These are phyloP conservation scores for Cladosporium oxysporum DNA, from an alignment of 2,329 filamentous ascomycete genomes.

Conservation along the genomic window DNA sequence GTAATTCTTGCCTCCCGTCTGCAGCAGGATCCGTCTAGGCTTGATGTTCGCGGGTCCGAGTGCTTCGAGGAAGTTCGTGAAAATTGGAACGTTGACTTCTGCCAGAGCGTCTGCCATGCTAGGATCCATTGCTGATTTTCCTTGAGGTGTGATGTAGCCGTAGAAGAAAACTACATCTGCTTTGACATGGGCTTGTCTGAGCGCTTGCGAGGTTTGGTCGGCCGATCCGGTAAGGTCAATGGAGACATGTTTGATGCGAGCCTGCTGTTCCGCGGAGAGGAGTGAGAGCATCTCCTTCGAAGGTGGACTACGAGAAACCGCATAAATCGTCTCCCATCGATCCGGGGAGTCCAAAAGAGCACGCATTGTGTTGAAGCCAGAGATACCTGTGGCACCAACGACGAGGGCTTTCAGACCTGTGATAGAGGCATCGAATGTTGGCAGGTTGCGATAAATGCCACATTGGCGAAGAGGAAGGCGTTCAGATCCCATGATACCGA, in stretches of 20 bases:
- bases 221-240: constrained; percentile 37
- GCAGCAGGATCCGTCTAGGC: constrained; percentile 50
- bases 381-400: constrained; percentile 55
- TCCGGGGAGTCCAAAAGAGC: constrained; percentile 46
- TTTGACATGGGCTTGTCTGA: constrained; percentile 36
- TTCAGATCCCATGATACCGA: constrained; percentile 12
- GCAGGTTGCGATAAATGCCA: constrained; percentile 52
- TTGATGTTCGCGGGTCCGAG: constrained; percentile 43
- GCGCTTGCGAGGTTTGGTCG: constrained; percentile 35
- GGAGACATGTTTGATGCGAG: constrained; percentile 26
- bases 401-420: constrained; percentile 52
- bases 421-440: constrained; percentile 42
- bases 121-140: constrained; percentile 37
- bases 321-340: constrained; percentile 54
- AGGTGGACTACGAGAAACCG: constrained; percentile 49
- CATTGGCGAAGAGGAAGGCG: constrained; percentile 2
- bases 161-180: constrained; percentile 54
- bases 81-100: constrained; percentile 32
- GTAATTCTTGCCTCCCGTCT: constrained; percentile 54
- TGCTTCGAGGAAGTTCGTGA: constrained; percentile 49
- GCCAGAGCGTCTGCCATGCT: constrained; percentile 48
- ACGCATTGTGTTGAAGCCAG: constrained; percentile 52
- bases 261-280: constrained; percentile 23
- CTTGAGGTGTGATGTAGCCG: constrained; percentile 47
- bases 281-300: constrained; percentile 28